These are phyloP conservation scores for Diutina pseudorugosa DNA, from an alignment of 1,139 yeast species.

Conservation along the genomic window DNA sequence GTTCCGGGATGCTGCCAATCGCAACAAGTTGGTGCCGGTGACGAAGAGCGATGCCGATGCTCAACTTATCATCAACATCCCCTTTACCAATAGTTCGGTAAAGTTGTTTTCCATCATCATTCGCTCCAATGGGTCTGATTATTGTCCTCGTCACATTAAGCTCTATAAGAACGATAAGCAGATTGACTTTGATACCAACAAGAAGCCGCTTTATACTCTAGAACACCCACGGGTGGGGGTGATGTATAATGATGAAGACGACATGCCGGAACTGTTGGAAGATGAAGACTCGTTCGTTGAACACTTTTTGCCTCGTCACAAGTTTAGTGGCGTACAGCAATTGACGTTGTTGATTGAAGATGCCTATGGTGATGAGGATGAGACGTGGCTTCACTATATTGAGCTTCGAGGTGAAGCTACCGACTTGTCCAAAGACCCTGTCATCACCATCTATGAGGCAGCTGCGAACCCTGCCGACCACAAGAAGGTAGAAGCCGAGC, in stretches of 20 bases:
- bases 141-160: slow-evolving; percentile 60
- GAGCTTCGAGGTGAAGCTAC: slow-evolving; percentile 78
- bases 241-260: slow-evolving; percentile 21
- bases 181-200: slow-evolving; percentile 57
- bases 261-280: slow-evolving; percentile 19
- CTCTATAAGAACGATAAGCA: slow-evolving; percentile 59
- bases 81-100: slow-evolving; percentile 59
- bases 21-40: slow-evolving; percentile 31
- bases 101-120: slow-evolving; percentile 63
- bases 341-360: slow-evolving; percentile 57
- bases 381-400: slow-evolving; percentile 49
- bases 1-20: slow-evolving; percentile 33
- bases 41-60: slow-evolving; percentile 73
- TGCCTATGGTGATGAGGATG: slow-evolving; percentile 38
- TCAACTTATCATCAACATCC: slow-evolving; percentile 65
- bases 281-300: slow-evolving; percentile 56
- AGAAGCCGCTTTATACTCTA: slow-evolving; percentile 39
- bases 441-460: slow-evolving; percentile 69
- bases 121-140: slow-evolving; percentile 48
- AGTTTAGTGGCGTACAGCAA: slow-evolving; percentile 59
- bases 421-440: slow-evolving; percentile 51
- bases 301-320: slow-evolving; percentile 66
- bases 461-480: slow-evolving; percentile 93
- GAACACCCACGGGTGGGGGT: slow-evolving; percentile 57
- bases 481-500: slow-evolving; percentile 23